Base-by-base conservation (phyloP, 805 yeast genomes). In the Candida nitratophila region DNA sequence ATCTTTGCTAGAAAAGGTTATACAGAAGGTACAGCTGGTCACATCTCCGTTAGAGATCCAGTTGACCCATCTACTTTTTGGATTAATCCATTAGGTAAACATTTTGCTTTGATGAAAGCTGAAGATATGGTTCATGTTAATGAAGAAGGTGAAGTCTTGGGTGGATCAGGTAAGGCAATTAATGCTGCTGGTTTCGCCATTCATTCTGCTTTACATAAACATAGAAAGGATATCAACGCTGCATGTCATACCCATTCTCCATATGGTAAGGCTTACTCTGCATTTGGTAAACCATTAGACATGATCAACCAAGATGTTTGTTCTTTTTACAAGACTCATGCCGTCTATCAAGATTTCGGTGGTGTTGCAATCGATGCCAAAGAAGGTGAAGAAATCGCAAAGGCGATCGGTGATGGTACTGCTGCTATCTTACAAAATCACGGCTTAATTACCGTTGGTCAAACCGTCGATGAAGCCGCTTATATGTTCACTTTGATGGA, bases 1-100 rank as follows among this genome's bases (percentile, higher is more conserved):
- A 75, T 83, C 1, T 85, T 87, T 60, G 89, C 86, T n/a, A 73
- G 95, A 56, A 77, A 76, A 51, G 87, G 86, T 16, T 86, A 66
- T 62, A 70, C 80, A 16, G 88, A 85, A 60, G 96, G 95, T 15
- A 62, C 79, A 19, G 88, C 95, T 0, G 96, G 96, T 20, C 96
- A 87, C 59, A 86, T 87, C 46, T 83, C 93, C 9, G 74, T 87
- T 12, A 74, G 93, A 52, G 96, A 87, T 56, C 96, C 96, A 3
- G 79, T 84, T 37, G 79, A 82, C 50, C 83, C 83, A n/a, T 60
- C 70, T 39, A 84, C 91, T 3, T 87, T 87, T 61, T 87, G 96
- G 96, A 85, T 87, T 60, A 87, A 87, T 64, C 96, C 96, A 4
- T 67, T 87, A 50, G 91, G 84, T n/a, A 74, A 71, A 51, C 96